Base-by-base conservation (phyloP, 2,329 filamentous ascomycete genomes). In the Neoscytalidium dimidiatum region DNA sequence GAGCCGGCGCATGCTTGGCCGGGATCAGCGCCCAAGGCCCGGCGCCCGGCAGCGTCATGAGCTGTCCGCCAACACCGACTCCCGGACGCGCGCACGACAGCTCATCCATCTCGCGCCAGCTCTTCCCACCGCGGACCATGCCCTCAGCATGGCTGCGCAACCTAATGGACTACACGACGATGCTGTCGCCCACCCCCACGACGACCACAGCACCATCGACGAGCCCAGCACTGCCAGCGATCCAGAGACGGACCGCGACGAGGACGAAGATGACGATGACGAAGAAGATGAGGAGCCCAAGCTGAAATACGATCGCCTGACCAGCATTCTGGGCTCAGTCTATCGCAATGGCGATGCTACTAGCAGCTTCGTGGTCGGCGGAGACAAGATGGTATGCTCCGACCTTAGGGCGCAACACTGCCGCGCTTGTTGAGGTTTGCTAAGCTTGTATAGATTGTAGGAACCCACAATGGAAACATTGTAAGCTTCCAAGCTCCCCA, bases 301-400 rank as follows among this genome's bases (percentile, higher is more conserved):
- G 73, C 86, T 99, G 71, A 99, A 99, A 79, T 97, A 97, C 77
- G 90, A 90, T 58, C 90, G 92, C 56, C 80, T 98, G 70, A 98
- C 95, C 7, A 90, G 89, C 67, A 89, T 90, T 72, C 81, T 99
- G 67, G 88, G 86, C 28, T 83, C 90, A 48, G 86, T 97, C 35
- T 99, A 99, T 80, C 89, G 93, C 66, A 97, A 96, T 80, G 94
- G 92, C 71, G 95, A 99, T 84, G 92, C 93, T 70, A 97, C 94
- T 28, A 97, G 94, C 78, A 84, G 92, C 8, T 97, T 97, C 75
- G 81, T 96, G 57, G 92, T 96, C 57, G 91, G 91, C 44, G 94
- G 94, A 61, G 94, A 99, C 82, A 98, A 98, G 82, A 96, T 98
- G 94, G 92, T 94, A 84, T 72, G 82, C 61, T 6, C 29, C 29